phyloP scores from a whole-genome alignment of 371 early-diverging fungal species.

The Mortierella sp. region DNA sequence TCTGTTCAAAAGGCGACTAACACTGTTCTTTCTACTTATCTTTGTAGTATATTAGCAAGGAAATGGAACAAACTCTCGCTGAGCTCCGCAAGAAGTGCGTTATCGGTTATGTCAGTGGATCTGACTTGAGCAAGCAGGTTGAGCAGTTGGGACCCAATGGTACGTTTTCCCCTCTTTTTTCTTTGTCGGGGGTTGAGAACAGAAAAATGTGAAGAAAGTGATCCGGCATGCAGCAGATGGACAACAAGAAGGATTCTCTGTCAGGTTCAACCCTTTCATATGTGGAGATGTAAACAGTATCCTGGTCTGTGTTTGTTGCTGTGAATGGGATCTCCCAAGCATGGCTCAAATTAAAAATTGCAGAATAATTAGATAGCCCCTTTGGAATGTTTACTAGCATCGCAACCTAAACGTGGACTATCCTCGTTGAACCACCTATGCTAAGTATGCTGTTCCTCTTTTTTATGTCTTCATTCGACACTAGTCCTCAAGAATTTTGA shows the following conservation, averaged over 20 bases:
- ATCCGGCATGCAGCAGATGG: too few relatives aligned
- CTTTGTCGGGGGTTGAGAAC: neutral
- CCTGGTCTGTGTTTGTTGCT: conserved; percentile 1
- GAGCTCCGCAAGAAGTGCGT: conserved; percentile 91
- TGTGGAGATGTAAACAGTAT: neutral
- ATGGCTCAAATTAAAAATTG: conserved; percentile 2
- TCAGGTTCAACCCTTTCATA: neutral
- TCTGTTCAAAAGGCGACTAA: neutral
- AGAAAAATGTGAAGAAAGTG: neutral
- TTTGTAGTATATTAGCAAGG: conserved; percentile 73
- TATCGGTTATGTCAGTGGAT: conserved; percentile 99
- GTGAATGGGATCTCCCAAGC: neutral
- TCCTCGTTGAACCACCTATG: neutral
- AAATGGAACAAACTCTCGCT: conserved; percentile 87
- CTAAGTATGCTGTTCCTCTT: neutral
- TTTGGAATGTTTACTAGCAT: neutral
- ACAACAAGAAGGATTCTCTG: too few relatives aligned
- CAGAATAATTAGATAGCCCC: conserved; percentile 8
- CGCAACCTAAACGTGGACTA: neutral
- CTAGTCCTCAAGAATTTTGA: conserved; percentile 90
- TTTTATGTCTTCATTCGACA: neutral
- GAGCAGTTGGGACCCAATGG: conserved; percentile 97
- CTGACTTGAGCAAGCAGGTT: conserved; percentile 96
- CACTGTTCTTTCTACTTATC: neutral
- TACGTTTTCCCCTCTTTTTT: conserved; percentile 39